Evolutionary conservation across 202 grass and related monocot species (phyloP), one percentile per base, ranked within the genome.

Genomic region (Carex sylvatica): DNA sequence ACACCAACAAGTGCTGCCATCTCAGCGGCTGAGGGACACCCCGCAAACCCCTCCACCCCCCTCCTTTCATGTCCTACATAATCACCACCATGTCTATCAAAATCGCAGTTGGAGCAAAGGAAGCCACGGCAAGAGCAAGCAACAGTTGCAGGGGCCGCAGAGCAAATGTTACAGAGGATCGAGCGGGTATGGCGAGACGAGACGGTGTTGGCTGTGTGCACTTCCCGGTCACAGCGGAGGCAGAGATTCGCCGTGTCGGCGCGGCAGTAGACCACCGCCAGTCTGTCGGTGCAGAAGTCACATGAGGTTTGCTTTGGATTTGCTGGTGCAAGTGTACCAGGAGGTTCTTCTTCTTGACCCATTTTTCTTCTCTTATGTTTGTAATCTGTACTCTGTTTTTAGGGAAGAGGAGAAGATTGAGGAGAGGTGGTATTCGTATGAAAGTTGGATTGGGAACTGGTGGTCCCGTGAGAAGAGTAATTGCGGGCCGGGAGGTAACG

Each of bases 151-250:
- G 88, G 52, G n/a, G 88, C 69, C 9, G 59, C 58, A 28, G 58
- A 74, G 88, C 95, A 98, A 12, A 24, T 63, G 40, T 84, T 80
- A 83, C 95, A 98, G 85, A 98, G 90, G 62, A 91, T 89, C 8
- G 84, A 83, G 2, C 92, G 90, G 20, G 63, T 81, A 89, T 97
- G 95, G 81, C 88, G 82, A 28, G 87, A 80, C 79, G 87, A 94
- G 2, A 97, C 90, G 3, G 87, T 79, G 85, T 97, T 97, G 52
- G 92, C 92, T 24, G 74, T 84, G 82, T 97, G 95, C 61, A 97
- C 88, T 22, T 90, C 85, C 28, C 88, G 88, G 82, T 97, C 95
- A 81, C 92, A 97, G 58, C 80, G 83, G 58, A 94, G 84, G 82
- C 94, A 97, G 7, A 97, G 87, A 81, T 79, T 67, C 8, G 94